These are phyloP conservation scores for Logfia minima DNA, from an alignment of 129 eudicot species.

Conservation along the genomic window DNA sequence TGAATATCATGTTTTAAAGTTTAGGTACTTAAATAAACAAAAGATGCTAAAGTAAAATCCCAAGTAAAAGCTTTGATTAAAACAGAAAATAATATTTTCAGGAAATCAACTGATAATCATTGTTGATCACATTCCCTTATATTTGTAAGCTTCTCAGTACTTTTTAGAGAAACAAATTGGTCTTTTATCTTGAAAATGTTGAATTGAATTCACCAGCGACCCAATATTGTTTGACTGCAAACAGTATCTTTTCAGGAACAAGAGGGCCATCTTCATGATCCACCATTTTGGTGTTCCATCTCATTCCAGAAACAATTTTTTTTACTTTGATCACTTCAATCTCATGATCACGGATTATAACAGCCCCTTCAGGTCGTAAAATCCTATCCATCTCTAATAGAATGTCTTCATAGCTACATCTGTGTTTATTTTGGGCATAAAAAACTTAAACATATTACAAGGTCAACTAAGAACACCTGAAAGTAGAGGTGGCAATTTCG, in stretches of 20 bases:
- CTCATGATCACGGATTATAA: slow-evolving; percentile 58
- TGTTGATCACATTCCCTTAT: slow-evolving; percentile 3
- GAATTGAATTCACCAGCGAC: slow-evolving; percentile 51
- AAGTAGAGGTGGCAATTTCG: neutral
- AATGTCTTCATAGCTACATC: slow-evolving; percentile 56
- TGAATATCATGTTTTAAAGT: too few relatives aligned
- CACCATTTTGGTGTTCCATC: slow-evolving; percentile 58
- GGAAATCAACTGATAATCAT: slow-evolving; percentile 10
- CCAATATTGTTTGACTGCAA: slow-evolving; percentile 67
- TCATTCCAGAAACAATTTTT: slow-evolving; percentile 57
- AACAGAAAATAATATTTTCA: neutral
- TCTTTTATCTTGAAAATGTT: slow-evolving; percentile 30
- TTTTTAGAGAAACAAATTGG: neutral
- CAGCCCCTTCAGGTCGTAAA: slow-evolving; percentile 74
- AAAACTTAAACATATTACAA: neutral
- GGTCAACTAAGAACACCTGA: neutral
- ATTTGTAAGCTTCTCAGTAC: slow-evolving; percentile 1
- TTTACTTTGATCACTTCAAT: slow-evolving; percentile 51
- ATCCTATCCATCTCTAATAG: slow-evolving; percentile 77
- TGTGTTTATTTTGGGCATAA: neutral
- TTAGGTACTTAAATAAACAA: too few relatives aligned
- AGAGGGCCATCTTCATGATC: slow-evolving; percentile 72
- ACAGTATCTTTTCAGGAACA: slow-evolving; percentile 49
- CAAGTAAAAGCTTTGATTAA: neutral
- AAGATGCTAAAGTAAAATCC: slow-evolving; percentile 10